These are phyloP conservation scores for Lantana camara DNA, from an alignment of 257 asterid genomes.

Conservation along the genomic window DNA sequence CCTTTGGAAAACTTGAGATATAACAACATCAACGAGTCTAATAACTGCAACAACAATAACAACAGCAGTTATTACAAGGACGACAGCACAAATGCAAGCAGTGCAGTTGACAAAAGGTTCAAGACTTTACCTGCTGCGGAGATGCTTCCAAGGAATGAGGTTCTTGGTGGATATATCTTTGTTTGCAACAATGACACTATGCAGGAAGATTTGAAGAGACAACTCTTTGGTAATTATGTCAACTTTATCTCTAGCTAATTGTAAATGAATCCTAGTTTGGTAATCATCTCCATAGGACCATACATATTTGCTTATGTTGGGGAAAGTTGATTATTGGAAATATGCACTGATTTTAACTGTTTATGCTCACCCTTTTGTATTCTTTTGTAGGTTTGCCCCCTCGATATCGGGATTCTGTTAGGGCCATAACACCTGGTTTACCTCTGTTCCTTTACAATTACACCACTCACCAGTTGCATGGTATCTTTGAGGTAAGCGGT, in stretches of 20 bases:
- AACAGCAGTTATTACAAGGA: conserved; percentile 46
- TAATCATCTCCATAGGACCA: no score
- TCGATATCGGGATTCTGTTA: conserved; percentile 90
- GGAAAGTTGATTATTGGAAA: background rate
- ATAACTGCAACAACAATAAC: conserved; percentile 30
- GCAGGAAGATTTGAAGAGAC: conserved; percentile 96
- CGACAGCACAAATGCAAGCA: conserved; percentile 46
- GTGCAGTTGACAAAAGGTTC: conserved; percentile 77
- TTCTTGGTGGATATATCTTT: conserved; percentile 93
- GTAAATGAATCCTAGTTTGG: no score
- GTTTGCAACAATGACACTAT: conserved; percentile 97
- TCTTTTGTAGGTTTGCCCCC: conserved; percentile 81
- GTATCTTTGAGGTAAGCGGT: conserved; percentile 78
- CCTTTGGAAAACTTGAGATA: conserved; percentile 53
- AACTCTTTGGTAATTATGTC: conserved; percentile 69
- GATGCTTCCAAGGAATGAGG: conserved; percentile 91
- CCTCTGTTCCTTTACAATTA: conserved; percentile 88
- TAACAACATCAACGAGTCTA: conserved; percentile 47
- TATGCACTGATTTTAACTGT: background rate
- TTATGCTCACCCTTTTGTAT: conserved; percentile 5
- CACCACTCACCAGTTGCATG: conserved; percentile 97
- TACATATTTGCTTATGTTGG: background rate
- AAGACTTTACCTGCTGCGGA: conserved; percentile 95
- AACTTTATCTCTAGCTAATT: conserved; percentile 9
- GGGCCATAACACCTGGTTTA: conserved; percentile 96